A percentile compares a stretch with the other conserved stretches of the same genome.
These are phyloP conservation scores for Neurospora cerealis DNA, from an alignment of 495 filamentous ascomycete species.

Conservation along the genomic window DNA sequence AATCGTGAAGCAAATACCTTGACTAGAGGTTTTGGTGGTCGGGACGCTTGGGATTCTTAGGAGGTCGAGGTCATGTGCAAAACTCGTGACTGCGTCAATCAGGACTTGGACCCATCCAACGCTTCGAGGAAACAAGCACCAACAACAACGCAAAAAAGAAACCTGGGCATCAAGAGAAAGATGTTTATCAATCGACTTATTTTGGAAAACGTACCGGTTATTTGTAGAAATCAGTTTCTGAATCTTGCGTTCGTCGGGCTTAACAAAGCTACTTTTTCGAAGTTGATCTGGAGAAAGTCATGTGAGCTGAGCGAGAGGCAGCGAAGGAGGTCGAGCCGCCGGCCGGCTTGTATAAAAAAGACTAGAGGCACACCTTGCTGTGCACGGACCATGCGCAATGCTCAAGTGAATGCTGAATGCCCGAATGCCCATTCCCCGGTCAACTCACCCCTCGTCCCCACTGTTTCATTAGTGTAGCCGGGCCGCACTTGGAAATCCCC, in stretches of 20 bases:
- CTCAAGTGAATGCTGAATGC: background rate
- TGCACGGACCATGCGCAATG: constrained; percentile 14
- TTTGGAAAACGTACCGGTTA: constrained; percentile 13
- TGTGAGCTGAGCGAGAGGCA: constrained; percentile 21
- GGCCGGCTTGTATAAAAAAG: constrained; percentile 11
- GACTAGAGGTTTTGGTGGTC: background rate
- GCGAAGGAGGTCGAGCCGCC: background rate
- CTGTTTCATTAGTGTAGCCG: background rate
- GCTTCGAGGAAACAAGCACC: background rate
- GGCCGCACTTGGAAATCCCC: background rate
- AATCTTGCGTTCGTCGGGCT: background rate
- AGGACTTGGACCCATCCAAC: constrained; percentile 10
- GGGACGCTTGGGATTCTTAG: background rate
- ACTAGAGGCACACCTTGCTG: background rate
- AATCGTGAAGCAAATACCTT: background rate
- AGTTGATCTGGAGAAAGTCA: constrained; percentile 23
- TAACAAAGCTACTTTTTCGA: background rate
- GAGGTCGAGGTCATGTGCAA: constrained; percentile 31
- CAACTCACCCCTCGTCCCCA: background rate
- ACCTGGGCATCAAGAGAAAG: background rate
- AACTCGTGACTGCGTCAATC: constrained; percentile 22
- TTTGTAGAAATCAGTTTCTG: background rate
- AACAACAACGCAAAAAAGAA: constrained; percentile 5
- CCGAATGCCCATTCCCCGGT: background rate
- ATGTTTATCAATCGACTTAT: background rate